Evolutionary conservation across 2,329 filamentous ascomycete genomes (phyloP), one percentile per base, ranked within the genome.

Genomic region (Colletotrichum sp.): DNA sequence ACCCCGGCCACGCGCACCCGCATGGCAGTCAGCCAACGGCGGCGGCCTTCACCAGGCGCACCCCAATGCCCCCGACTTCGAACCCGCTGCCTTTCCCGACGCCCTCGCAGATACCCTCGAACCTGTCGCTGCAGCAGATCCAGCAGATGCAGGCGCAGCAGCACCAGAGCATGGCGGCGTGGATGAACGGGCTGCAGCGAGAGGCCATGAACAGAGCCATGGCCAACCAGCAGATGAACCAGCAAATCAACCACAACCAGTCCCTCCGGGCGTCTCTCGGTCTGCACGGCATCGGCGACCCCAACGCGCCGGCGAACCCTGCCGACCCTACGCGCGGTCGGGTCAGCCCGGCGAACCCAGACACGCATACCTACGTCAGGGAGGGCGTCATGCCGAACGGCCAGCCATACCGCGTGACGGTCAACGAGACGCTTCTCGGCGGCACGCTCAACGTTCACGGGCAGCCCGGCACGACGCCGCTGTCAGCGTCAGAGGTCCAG

Each of bases 131-230:
- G 36, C 74, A 69, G 55, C 79, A 71, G 67, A 71, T 74, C 24
- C 79, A 76, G 71, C 80, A 78, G 65, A 57, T 79, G 63, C 74
- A 82, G 39, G 75, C 76, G 18, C 81, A 82, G 65, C 82, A 87
- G 39, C 86, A 87, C 48, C 85, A 87, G 70, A 82, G 84, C 21
- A 84, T 88, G 82, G 84, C 84, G 26, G 85, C 86, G 60, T 88
- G 88, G 82, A 80, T 90, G 76, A 85, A 82, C 26, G 87, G 87
- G 60, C 80, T 89, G n/a, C 88, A 89, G 75, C 83, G 86, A 32
- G 88, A 90, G 68, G 86, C 86, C 9, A 84, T 83, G 80, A 83
- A 83, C 52, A 86, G 82, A 67, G 87, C 83, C 71, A 82, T 85
- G 66, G 83, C 83, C 66, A 86, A 83, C 59, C 87, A 88, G 77